phyloP scores from a whole-genome alignment of 768 basidiomycete species.

The Leccinum broughii region DNA sequence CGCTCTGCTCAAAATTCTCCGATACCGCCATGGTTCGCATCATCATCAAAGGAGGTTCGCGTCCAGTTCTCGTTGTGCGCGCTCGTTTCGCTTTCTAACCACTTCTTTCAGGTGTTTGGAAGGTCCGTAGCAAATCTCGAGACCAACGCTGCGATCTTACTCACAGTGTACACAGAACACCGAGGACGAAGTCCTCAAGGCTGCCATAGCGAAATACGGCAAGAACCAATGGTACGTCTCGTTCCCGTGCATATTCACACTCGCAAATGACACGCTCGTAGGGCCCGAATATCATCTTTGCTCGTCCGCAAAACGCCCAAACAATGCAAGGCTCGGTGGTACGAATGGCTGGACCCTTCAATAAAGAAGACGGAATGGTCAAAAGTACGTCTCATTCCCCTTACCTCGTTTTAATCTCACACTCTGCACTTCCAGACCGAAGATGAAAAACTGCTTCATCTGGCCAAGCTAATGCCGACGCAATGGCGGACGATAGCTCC shows the following conservation, averaged over 20 bases:
- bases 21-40: slow-evolving; percentile 70
- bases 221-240: slow-evolving; percentile 84
- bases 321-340: slow-evolving; percentile 99
- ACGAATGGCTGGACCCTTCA: slow-evolving; percentile 98
- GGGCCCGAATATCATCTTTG: slow-evolving; percentile 97
- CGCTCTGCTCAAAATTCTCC: neutral
- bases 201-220: slow-evolving; percentile 96
- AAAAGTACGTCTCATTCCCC: slow-evolving; percentile 54
- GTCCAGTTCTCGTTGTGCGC: neutral
- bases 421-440: slow-evolving; percentile 61
- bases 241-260: neutral
- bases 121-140: slow-evolving; percentile 45
- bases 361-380: slow-evolving; percentile 99
- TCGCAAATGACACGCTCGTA: slow-evolving; percentile 27
- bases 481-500: slow-evolving; percentile 99
- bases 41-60: slow-evolving; percentile 85
- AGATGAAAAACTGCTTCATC: slow-evolving; percentile 96
- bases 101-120: slow-evolving; percentile 67
- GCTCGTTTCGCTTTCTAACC: slow-evolving; percentile 5
- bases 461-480: slow-evolving; percentile 98
- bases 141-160: neutral
- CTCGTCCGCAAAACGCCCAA: slow-evolving; percentile 98
- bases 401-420: neutral
- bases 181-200: slow-evolving; percentile 98
- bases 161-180: slow-evolving; percentile 62